phyloP scores from a whole-genome alignment of 495 filamentous ascomycete genomes.

The Penicillium coprophilum region DNA sequence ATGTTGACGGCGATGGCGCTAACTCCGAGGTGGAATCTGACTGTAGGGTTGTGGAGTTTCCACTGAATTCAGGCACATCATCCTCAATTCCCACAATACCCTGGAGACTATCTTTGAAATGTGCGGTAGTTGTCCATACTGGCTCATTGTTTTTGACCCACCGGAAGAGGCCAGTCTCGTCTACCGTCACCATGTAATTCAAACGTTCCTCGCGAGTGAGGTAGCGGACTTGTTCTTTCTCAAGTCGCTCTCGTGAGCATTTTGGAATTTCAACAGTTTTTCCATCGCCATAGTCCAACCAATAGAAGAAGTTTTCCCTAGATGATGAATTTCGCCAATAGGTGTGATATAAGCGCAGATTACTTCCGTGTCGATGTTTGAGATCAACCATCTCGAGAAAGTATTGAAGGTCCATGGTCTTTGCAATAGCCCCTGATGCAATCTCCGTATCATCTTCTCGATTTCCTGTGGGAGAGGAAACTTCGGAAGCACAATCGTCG shows the following conservation, averaged over 20 bases:
- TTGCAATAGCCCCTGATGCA: slow-evolving; percentile 52
- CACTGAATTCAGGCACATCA: slow-evolving; percentile 49
- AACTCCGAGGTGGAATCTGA: slow-evolving; percentile 5
- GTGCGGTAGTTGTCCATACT: slow-evolving; percentile 68
- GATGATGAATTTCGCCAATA: slow-evolving; percentile 78
- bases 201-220: slow-evolving; percentile 68
- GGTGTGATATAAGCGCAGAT: slow-evolving; percentile 79
- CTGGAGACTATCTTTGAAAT: slow-evolving; percentile 74
- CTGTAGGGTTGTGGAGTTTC: slow-evolving; percentile 8
- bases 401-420: slow-evolving; percentile 84
- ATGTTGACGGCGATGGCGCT: slow-evolving; percentile 1
- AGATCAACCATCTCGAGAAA: slow-evolving; percentile 92
- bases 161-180: slow-evolving; percentile 63
- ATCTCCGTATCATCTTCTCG: slow-evolving; percentile 28
- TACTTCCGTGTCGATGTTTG: slow-evolving; percentile 85
- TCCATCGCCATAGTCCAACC: slow-evolving; percentile 85
- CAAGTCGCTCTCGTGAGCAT: slow-evolving; percentile 64
- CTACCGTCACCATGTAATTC: slow-evolving; percentile 70
- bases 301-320: slow-evolving; percentile 90
- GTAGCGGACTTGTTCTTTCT: slow-evolving; percentile 71
- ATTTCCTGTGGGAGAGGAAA: slow-evolving; percentile 32
- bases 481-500: slow-evolving; percentile 37
- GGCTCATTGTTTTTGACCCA: slow-evolving; percentile 78
- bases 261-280: slow-evolving; percentile 54
- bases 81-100: slow-evolving; percentile 73